These are phyloP conservation scores for Candida sphagnicola DNA, from an alignment of 805 yeast genomes.

Conservation along the genomic window DNA sequence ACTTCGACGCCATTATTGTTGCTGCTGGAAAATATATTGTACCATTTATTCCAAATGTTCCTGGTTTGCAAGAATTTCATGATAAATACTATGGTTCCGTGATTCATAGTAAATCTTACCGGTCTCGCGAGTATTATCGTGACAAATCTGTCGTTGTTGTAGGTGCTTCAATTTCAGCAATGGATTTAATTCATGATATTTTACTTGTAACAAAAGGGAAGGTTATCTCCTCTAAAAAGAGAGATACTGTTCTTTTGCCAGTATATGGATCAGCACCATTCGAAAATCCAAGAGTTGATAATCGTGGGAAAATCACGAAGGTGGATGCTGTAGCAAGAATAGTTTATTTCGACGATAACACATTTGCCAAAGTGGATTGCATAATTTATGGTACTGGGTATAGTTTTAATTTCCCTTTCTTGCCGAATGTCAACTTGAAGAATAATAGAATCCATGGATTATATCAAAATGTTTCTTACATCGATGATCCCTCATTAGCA, in stretches of 20 bases:
- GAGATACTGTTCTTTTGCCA: conserved; percentile 2
- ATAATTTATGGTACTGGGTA: conserved; percentile 37
- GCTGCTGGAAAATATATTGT: conserved; percentile 48
- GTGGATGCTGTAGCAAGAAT: conserved; percentile 12
- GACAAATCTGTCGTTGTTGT: conserved; percentile 30
- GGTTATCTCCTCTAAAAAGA: conserved; percentile 10
- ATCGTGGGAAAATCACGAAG: conserved; percentile 8
- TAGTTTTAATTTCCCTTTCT: conserved; percentile 30
- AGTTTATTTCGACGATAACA: conserved; percentile 25
- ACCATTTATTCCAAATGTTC: conserved; percentile 42
- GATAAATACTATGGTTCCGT: conserved; percentile 22
- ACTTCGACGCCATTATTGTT: conserved; percentile 39
- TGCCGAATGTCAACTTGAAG: conserved; percentile 20
- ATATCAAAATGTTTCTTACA: conserved; percentile 30
- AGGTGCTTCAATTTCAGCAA: conserved; percentile 66
- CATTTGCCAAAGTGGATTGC: conserved; percentile 18
- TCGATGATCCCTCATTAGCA: conserved; percentile 28
- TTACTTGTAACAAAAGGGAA: conserved; percentile 13
- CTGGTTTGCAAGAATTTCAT: conserved; percentile 36
- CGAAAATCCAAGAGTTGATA: conserved; percentile 8
- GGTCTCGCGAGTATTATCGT: conserved; percentile 26
- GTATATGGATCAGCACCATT: conserved; percentile 10
- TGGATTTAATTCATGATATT: conserved; percentile 40
- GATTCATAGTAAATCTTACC: conserved; percentile 44
- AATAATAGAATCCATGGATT: conserved; percentile 25